A percentile compares a stretch with the other conserved stretches of the same genome.
phyloP scores from a whole-genome alignment of 2,329 filamentous ascomycete genomes.

The Penicillium sp. region DNA sequence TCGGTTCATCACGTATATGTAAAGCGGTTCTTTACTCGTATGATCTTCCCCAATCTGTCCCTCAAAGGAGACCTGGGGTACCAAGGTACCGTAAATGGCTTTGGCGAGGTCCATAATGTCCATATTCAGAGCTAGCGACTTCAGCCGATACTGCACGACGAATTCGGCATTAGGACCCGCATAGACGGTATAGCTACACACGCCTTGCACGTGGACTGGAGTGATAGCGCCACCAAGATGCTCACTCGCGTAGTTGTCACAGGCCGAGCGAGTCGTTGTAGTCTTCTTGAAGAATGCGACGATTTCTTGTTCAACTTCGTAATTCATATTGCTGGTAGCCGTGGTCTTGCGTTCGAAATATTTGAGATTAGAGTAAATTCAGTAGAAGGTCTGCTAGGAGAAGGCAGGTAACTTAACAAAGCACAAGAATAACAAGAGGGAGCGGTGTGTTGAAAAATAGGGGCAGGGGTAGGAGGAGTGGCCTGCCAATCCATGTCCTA shows the following conservation, averaged over 20 bases:
- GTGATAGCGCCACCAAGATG: constrained; percentile 30
- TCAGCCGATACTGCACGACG: constrained; percentile 39
- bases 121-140: constrained; percentile 31
- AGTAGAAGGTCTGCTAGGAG: neutral
- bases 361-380: neutral
- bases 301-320: constrained; percentile 19
- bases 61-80: constrained; percentile 24
- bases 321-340: constrained; percentile 8
- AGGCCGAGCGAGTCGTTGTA: constrained; percentile 17
- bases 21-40: constrained; percentile 31
- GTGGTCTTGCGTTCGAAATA: neutral
- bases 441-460: neutral
- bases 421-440: neutral
- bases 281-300: constrained; percentile 18
- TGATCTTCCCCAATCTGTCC: constrained; percentile 27
- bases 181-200: constrained; percentile 41
- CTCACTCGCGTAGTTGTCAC: constrained; percentile 23
- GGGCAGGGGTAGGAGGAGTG: neutral
- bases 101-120: constrained; percentile 28
- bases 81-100: constrained; percentile 31
- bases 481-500: neutral
- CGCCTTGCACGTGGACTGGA: constrained; percentile 36
- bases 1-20: constrained; percentile 34
- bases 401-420: neutral
- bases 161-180: constrained; percentile 32